Conservation (phyloP, 148 eudicot species). For the Vaccinium macrocarpon region DNA sequence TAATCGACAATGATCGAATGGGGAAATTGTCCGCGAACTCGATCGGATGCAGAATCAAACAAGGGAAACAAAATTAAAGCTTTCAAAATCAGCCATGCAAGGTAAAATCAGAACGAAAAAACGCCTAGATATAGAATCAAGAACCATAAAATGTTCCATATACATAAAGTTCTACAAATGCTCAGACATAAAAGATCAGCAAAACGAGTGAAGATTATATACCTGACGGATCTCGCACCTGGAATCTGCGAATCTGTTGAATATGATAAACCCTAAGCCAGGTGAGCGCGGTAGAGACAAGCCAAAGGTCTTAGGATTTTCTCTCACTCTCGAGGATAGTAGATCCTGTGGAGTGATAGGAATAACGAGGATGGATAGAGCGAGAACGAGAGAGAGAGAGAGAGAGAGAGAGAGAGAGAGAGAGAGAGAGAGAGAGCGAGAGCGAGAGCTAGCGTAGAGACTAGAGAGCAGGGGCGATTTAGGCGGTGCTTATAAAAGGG, state of each 20-base stretch:
- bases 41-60: neutral
- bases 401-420: neutral
- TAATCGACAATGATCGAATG: neutral
- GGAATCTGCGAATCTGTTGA: neutral
- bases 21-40: neutral
- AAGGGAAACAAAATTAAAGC: neutral
- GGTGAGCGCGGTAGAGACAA: neutral
- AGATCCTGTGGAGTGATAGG: neutral
- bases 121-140: neutral
- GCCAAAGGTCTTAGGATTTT: neutral
- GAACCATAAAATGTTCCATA: neutral
- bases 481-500: conserved; percentile 15
- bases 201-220: neutral
- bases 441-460: neutral
- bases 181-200: neutral
- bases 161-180: neutral
- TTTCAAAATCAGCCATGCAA: neutral
- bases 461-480: neutral
- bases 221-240: neutral
- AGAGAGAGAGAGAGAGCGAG: neutral
- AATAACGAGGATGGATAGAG: neutral
- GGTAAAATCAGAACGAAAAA: neutral
- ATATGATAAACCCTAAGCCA: neutral
- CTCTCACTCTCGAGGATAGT: neutral
- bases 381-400: neutral